Evolutionary conservation across 352 stramenopile species (phyloP).

Genomic region (Phytophthora agathidicida): DNA sequence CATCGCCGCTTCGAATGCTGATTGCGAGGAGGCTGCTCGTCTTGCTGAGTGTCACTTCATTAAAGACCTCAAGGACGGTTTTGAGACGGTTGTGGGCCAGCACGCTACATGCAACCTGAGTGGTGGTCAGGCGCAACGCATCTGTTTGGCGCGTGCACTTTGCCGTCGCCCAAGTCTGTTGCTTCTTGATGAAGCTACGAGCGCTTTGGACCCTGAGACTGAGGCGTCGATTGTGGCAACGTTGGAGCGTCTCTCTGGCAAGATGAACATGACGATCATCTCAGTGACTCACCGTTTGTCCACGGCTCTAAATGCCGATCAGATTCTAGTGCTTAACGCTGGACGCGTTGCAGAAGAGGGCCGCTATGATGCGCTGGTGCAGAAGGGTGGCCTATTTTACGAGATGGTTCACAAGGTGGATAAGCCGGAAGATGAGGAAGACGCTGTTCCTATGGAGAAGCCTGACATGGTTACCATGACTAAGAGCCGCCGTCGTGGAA

Average conservation of each 20-base stretch:
- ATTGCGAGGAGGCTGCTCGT: slow-evolving; percentile 82
- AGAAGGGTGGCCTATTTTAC: slow-evolving; percentile 74
- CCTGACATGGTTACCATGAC: slow-evolving; percentile 37
- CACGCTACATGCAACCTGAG: slow-evolving; percentile 88
- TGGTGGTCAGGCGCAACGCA: slow-evolving; percentile 86
- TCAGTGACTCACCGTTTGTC: slow-evolving; percentile 91
- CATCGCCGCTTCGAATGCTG: slow-evolving; percentile 64
- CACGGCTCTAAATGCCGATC: slow-evolving; percentile 76
- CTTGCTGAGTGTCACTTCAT: slow-evolving; percentile 89
- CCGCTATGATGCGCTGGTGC: slow-evolving; percentile 75
- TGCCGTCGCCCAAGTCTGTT: slow-evolving; percentile 82
- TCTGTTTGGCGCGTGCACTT: slow-evolving; percentile 83
- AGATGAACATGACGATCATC: slow-evolving; percentile 91
- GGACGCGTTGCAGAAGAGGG: slow-evolving; percentile 82
- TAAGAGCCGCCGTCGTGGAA: slow-evolving; percentile 34
- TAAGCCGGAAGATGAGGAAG: slow-evolving; percentile 53
- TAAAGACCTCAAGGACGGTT: slow-evolving; percentile 79
- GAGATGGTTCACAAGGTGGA: slow-evolving; percentile 89
- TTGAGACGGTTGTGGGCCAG: slow-evolving; percentile 84
- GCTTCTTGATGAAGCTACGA: slow-evolving; percentile 87
- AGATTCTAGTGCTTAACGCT: slow-evolving; percentile 82
- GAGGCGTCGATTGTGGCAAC: slow-evolving; percentile 87
- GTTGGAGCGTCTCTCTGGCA: slow-evolving; percentile 76
- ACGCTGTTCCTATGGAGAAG: slow-evolving; percentile 25
- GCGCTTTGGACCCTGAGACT: slow-evolving; percentile 85